Evolutionary conservation across 768 basidiomycete genomes (phyloP), one percentile per base, ranked within the genome.

Genomic region (Amanita jacksonii): DNA sequence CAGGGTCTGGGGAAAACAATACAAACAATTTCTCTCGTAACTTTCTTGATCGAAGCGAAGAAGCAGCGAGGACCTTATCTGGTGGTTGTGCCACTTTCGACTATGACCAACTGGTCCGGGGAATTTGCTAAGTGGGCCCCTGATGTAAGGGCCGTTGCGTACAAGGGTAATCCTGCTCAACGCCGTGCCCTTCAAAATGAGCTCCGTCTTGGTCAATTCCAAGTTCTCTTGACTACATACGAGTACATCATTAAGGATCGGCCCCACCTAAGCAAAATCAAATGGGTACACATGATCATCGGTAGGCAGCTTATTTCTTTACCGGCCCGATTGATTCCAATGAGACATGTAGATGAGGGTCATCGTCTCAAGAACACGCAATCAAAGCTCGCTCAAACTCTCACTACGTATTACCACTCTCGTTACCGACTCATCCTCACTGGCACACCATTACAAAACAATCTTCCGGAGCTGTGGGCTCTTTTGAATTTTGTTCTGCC

Each of bases 121-220:
- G 92, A 96, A 67, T 96, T 97, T 55, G 82, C 85, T n/a, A 91
- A 91, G 60, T 96, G 93, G 92, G 92, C 92, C 3, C 93, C 93
- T 0, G 61, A 70, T 8, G 81, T 97, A 40, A 78, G 74, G 55
- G 73, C 70, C 41, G 68, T 96, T 33, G 76, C 92, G 24, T 92
- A 94, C 70, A 97, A 96, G 56, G 93, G 93, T 41, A 89, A 91
- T 46, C 93, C 92, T 2, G 61, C 73, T 9, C 85, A 86, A 49
- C 81, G 93, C 44, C 79, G 86, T 36, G 74, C 74, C 28, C 63
- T 91, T 25, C 88, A 93, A 59, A 67, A 67, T 35, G 85, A 91
- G 27, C 65, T 97, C 45, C 77, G 89, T 27, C 63, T 76, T 41
- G 79, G 81, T 33, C 77, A 88, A 51, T 96, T 93, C 73, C 89